phyloP scores from a whole-genome alignment of 2,329 filamentous ascomycete species.

The Aspergillus vadensis region DNA sequence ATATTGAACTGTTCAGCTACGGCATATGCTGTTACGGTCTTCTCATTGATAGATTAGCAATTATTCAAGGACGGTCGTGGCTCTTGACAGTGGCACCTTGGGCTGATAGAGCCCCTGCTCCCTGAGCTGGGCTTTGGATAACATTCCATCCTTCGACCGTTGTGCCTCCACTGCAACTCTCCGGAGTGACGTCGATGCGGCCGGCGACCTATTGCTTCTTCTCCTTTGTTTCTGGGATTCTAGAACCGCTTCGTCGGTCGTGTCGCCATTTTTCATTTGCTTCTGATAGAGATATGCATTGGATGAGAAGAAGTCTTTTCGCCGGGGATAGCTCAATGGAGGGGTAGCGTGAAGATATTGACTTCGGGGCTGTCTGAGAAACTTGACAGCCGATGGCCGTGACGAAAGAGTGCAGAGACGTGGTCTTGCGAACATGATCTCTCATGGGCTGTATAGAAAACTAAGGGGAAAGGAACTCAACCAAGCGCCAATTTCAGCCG shows the following conservation, averaged over 20 bases:
- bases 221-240: conserved; percentile 46
- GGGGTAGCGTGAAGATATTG: conserved; percentile 39
- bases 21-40: conserved; percentile 65
- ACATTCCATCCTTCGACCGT: conserved; percentile 55
- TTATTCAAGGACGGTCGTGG: conserved; percentile 7
- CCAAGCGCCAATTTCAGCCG: conserved; percentile 11
- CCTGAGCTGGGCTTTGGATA: conserved; percentile 47
- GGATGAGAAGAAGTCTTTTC: conserved; percentile 68
- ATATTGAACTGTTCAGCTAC: conserved; percentile 69
- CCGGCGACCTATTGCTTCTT: conserved; percentile 53
- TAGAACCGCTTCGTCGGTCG: conserved; percentile 15
- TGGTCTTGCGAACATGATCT: conserved; percentile 35
- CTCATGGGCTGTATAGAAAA: conserved; percentile 26
- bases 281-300: conserved; percentile 57
- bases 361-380: conserved; percentile 34
- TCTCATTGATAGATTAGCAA: conserved; percentile 17
- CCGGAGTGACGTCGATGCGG: conserved; percentile 73
- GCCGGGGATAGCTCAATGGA: conserved; percentile 47
- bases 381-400: conserved; percentile 26
- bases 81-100: conserved; percentile 32
- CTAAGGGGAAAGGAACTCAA: conserved; percentile 10
- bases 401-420: conserved; percentile 38
- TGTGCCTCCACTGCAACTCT: conserved; percentile 87
- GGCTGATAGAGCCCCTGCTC: conserved; percentile 40
- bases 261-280: conserved; percentile 23